phyloP scores from a whole-genome alignment of 148 eudicot genomes.

The Rhododendron simsii region DNA sequence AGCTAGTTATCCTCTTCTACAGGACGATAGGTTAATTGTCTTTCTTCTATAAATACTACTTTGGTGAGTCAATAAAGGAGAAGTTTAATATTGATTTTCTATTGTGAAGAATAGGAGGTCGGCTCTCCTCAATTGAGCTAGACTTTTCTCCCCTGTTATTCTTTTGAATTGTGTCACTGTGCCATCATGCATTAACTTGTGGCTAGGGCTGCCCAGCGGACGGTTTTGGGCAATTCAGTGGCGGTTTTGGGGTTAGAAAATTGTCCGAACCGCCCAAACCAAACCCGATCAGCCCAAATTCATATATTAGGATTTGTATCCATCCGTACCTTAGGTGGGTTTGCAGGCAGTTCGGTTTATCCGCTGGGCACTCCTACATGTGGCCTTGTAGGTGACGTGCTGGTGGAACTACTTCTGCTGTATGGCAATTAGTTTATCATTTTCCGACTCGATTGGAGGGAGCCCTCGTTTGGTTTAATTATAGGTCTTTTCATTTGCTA shows the following conservation, averaged over 20 bases:
- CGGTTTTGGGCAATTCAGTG: too few relatives aligned
- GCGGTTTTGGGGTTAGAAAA: too few relatives aligned
- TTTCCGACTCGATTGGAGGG: neutral
- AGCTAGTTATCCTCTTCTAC: neutral
- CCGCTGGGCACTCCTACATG: neutral
- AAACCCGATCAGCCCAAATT: too few relatives aligned
- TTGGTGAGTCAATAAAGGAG: neutral
- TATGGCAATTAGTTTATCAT: neutral
- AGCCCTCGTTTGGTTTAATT: neutral
- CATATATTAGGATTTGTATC: too few relatives aligned
- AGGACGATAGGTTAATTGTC: neutral
- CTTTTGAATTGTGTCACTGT: neutral
- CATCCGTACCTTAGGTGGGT: too few relatives aligned
- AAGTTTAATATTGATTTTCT: neutral
- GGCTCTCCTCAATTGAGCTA: neutral
- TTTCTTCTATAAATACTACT: neutral
- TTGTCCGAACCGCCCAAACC: too few relatives aligned
- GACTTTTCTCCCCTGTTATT: neutral
- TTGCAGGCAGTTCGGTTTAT: too few relatives aligned
- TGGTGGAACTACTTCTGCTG: neutral
- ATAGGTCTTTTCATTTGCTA: neutral
- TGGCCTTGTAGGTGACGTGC: neutral
- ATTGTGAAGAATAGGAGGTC: neutral
- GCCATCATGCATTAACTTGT: neutral
- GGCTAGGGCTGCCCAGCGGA: too few relatives aligned